phyloP scores from a whole-genome alignment of 2,329 filamentous ascomycete species.

The Nemania sp. region DNA sequence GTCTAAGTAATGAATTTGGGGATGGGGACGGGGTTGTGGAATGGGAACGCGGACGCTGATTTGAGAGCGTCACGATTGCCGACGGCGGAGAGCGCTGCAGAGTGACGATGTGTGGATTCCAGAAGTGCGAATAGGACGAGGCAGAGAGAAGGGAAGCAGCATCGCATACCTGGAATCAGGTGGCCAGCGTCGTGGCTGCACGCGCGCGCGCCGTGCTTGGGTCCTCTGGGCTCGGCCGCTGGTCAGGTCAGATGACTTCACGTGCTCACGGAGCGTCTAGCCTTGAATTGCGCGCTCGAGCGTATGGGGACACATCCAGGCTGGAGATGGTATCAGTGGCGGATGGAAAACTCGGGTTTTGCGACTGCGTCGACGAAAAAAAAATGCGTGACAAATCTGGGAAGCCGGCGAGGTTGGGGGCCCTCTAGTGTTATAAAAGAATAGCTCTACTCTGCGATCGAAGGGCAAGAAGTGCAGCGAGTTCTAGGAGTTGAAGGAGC shows the following conservation, averaged over 20 bases:
- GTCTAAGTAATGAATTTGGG: too few relatives aligned
- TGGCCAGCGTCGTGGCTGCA: slow-evolving; percentile 37
- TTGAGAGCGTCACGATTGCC: too few relatives aligned
- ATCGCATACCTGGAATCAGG: slow-evolving; percentile 37
- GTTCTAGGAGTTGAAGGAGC: slow-evolving; percentile 33
- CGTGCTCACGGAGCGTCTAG: slow-evolving; percentile 37
- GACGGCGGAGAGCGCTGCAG: too few relatives aligned
- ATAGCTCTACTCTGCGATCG: slow-evolving; percentile 26
- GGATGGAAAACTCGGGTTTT: slow-evolving; percentile 27
- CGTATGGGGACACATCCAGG: slow-evolving; percentile 32
- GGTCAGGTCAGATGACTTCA: slow-evolving; percentile 42
- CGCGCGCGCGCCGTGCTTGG: slow-evolving; percentile 34
- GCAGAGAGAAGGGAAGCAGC: not conserved
- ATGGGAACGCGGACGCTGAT: too few relatives aligned
- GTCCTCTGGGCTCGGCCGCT: slow-evolving; percentile 31
- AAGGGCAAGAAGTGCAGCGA: slow-evolving; percentile 33
- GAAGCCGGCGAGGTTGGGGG: slow-evolving; percentile 18
- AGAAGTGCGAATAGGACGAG: not conserved
- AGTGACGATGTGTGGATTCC: not conserved
- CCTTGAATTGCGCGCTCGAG: slow-evolving; percentile 35
- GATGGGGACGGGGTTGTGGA: too few relatives aligned
- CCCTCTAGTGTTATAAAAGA: slow-evolving; percentile 27
- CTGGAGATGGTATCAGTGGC: slow-evolving; percentile 27
- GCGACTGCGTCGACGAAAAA: slow-evolving; percentile 26
- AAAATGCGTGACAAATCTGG: slow-evolving; percentile 14